phyloP scores from a whole-genome alignment of 441 rosid species.

The Erodium texanum region DNA sequence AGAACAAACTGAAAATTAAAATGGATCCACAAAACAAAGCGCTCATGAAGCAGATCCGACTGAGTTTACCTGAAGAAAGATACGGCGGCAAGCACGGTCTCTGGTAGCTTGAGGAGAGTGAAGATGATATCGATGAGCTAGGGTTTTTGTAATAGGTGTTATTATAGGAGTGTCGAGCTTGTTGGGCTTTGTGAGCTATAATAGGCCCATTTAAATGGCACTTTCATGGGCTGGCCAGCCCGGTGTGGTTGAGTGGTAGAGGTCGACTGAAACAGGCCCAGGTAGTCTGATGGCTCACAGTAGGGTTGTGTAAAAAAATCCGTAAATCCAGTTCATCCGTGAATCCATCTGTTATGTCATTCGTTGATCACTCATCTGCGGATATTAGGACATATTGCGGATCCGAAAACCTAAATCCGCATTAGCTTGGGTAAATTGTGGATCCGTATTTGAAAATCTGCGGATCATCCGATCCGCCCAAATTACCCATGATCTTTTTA shows the following conservation, averaged over 20 bases:
- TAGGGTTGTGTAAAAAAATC: too few species aligned
- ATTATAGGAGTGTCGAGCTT: neutral
- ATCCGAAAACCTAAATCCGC: too few species aligned
- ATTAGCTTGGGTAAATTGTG: too few species aligned
- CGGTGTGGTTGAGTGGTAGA: neutral
- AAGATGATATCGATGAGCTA: neutral
- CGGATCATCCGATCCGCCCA: too few species aligned
- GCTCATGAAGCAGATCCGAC: neutral
- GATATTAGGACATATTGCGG: too few species aligned
- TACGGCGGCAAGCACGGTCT: neutral
- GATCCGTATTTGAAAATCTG: too few species aligned
- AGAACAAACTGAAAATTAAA: neutral
- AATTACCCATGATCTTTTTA: too few species aligned
- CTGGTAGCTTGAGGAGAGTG: slow-evolving; percentile 1
- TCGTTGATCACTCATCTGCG: too few species aligned
- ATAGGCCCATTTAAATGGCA: neutral
- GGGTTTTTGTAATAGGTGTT: neutral
- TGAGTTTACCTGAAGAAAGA: neutral
- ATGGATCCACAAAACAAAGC: neutral
- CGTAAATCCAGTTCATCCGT: too few species aligned
- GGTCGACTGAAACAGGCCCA: neutral
- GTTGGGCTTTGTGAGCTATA: neutral
- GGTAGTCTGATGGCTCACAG: too few species aligned
- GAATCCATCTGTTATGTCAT: too few species aligned
- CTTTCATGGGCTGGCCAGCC: neutral